Conservation (phyloP, 352 stramenopile genomes). For the Phytopythium sindhum region DNA sequence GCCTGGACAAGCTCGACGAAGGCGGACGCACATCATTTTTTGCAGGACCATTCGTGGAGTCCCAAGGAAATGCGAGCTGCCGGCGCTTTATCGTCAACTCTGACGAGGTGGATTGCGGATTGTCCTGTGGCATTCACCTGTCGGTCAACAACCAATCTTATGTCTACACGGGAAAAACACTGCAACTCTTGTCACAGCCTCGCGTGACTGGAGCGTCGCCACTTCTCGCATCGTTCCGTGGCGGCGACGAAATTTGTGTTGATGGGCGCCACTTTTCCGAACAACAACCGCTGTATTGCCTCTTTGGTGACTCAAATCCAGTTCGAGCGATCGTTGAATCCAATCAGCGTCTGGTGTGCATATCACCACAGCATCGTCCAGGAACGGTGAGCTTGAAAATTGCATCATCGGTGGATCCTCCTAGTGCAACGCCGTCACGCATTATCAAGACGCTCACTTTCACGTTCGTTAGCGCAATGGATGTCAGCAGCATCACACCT, state of each 20-base stretch:
- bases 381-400: constrained; percentile 22
- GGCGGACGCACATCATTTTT: neutral
- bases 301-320: constrained; percentile 19
- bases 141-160: constrained; percentile 48
- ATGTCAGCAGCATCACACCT: constrained; percentile 19
- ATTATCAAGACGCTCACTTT: constrained; percentile 27
- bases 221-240: constrained; percentile 24
- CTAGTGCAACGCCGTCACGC: neutral
- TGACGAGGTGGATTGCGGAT: constrained; percentile 8
- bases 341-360: constrained; percentile 19
- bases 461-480: constrained; percentile 30
- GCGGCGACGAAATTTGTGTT: constrained; percentile 27
- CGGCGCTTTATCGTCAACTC: neutral
- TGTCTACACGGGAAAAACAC: constrained; percentile 15
- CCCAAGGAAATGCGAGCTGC: neutral
- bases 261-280: constrained; percentile 16
- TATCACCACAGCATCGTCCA: constrained; percentile 17
- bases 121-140: constrained; percentile 25
- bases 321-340: constrained; percentile 8
- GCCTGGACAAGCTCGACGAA: neutral
- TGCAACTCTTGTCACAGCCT: constrained; percentile 13
- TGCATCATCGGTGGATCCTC: neutral
- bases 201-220: constrained; percentile 15
- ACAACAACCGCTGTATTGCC: constrained; percentile 18
- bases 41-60: neutral